These are phyloP conservation scores for Alectoria sarmentosa DNA, from an alignment of 495 filamentous ascomycete genomes.

Conservation along the genomic window DNA sequence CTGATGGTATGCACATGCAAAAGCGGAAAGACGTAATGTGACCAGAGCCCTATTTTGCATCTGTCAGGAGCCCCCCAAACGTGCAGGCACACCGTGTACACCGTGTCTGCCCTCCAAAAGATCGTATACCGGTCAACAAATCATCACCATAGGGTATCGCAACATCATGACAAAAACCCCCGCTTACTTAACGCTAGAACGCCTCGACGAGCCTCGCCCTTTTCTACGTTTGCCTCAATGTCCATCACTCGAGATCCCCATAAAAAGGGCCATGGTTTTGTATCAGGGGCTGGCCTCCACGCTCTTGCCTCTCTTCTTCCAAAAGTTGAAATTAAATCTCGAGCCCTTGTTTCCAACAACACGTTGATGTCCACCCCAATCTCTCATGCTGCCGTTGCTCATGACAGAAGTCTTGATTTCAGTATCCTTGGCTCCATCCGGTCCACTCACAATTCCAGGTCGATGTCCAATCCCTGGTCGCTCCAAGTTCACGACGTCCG, in stretches of 20 bases:
- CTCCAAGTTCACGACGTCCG: slow-evolving; percentile 24
- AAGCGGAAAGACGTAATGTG: neutral
- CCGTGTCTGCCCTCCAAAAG: neutral
- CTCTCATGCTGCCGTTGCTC: slow-evolving; percentile 13
- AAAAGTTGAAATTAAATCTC: slow-evolving; percentile 25
- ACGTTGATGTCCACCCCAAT: slow-evolving; percentile 9
- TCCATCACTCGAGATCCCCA: neutral
- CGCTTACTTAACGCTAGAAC: slow-evolving; percentile 8
- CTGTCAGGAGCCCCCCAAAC: neutral
- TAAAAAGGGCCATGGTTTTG: neutral
- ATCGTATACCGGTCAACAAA: neutral
- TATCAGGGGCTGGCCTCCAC: slow-evolving; percentile 13
- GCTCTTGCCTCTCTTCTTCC: slow-evolving; percentile 21
- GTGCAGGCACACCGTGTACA: neutral
- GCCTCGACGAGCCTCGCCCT: neutral
- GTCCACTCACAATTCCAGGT: slow-evolving; percentile 1
- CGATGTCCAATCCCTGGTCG: slow-evolving; percentile 22
- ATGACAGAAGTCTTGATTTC: slow-evolving; percentile 22
- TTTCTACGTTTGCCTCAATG: neutral
- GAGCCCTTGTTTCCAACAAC: slow-evolving; percentile 23
- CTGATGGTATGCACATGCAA: neutral
- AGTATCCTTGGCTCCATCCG: slow-evolving; percentile 16
- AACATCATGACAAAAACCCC: slow-evolving; percentile 7
- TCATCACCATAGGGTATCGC: slow-evolving; percentile 15
- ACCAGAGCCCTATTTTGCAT: neutral